A percentile compares a stretch with the other conserved stretches of the same genome.
Conservation (phyloP, 2,329 filamentous ascomycete species). For the Calonectria leucothoes region DNA sequence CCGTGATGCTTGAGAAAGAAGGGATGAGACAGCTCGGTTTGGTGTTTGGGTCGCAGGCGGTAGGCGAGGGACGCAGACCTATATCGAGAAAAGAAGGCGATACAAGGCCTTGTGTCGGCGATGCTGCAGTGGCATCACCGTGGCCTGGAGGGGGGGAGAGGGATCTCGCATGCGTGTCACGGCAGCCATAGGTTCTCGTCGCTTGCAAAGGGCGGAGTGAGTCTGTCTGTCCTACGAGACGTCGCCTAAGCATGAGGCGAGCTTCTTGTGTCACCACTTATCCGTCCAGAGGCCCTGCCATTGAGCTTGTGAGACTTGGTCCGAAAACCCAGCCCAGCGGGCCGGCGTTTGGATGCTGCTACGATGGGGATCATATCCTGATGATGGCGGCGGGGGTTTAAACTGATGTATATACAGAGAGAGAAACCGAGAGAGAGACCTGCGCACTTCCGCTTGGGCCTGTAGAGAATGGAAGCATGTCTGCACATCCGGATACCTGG, state of each 20-base stretch:
- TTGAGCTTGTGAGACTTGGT: slow-evolving; percentile 36
- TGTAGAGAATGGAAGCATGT: neutral
- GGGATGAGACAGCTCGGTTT: slow-evolving; percentile 10
- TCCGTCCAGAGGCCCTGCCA: slow-evolving; percentile 36
- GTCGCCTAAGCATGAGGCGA: slow-evolving; percentile 35
- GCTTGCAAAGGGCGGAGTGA: slow-evolving; percentile 1
- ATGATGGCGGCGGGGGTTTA: neutral
- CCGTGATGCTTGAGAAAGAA: neutral
- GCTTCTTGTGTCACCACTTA: slow-evolving; percentile 33
- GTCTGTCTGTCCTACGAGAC: slow-evolving; percentile 24
- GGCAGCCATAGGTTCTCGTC: slow-evolving; percentile 6
- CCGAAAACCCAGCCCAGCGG: slow-evolving; percentile 34
- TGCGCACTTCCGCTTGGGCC: too few species aligned
- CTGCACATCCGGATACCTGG: too few species aligned
- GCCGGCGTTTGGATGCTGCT: slow-evolving; percentile 13
- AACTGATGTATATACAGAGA: too few species aligned
- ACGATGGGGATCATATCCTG: neutral
- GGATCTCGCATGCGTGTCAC: slow-evolving; percentile 29
- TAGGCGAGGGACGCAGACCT: slow-evolving; percentile 11
- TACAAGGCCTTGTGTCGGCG: neutral
- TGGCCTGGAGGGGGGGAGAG: neutral
- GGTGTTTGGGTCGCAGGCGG: neutral
- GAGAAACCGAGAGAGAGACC: too few species aligned
- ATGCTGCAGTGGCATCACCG: slow-evolving; percentile 15
- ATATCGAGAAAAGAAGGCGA: slow-evolving; percentile 19